Percentiles rank a stretch among this genome's conserved stretches.
Conservation (phyloP, 371 early-diverging fungal species). For the Lichtheimia corymbifera region DNA sequence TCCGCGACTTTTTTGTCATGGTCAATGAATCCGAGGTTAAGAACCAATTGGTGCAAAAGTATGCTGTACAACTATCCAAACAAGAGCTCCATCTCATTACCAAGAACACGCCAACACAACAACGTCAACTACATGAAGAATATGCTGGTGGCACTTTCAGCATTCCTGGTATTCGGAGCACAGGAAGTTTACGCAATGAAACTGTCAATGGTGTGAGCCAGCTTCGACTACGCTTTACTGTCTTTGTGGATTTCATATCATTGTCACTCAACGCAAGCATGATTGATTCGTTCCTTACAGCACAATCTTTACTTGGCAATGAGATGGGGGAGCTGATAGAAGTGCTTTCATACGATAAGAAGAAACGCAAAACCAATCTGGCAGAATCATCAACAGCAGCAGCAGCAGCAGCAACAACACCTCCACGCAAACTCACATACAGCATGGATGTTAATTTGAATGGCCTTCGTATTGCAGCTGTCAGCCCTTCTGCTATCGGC, state of each 20-base stretch:
- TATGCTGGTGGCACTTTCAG: slow-evolving; percentile 52
- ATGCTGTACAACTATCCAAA: slow-evolving; percentile 56
- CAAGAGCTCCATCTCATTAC: slow-evolving; percentile 61
- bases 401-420: slow-evolving; percentile 1
- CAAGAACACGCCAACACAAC: slow-evolving; percentile 14
- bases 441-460: slow-evolving; percentile 62
- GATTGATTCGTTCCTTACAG: slow-evolving; percentile 76
- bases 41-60: slow-evolving; percentile 37
- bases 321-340: slow-evolving; percentile 82
- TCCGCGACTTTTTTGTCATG: slow-evolving; percentile 56
- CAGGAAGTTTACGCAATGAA: slow-evolving; percentile 46
- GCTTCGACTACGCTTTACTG: slow-evolving; percentile 45
- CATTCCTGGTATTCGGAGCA: slow-evolving; percentile 61
- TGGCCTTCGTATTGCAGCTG: slow-evolving; percentile 67
- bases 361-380: slow-evolving; percentile 13
- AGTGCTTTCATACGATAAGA: slow-evolving; percentile 60
- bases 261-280: slow-evolving; percentile 69
- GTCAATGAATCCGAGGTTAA: slow-evolving; percentile 48
- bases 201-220: slow-evolving; percentile 12
- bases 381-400: neutral
- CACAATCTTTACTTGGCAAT: slow-evolving; percentile 75
- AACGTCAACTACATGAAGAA: slow-evolving; percentile 24
- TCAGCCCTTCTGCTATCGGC: slow-evolving; percentile 65
- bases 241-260: slow-evolving; percentile 69
- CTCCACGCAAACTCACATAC: slow-evolving; percentile 39